phyloP scores from a whole-genome alignment of 768 basidiomycete genomes.

The Lentinula guzmanii region DNA sequence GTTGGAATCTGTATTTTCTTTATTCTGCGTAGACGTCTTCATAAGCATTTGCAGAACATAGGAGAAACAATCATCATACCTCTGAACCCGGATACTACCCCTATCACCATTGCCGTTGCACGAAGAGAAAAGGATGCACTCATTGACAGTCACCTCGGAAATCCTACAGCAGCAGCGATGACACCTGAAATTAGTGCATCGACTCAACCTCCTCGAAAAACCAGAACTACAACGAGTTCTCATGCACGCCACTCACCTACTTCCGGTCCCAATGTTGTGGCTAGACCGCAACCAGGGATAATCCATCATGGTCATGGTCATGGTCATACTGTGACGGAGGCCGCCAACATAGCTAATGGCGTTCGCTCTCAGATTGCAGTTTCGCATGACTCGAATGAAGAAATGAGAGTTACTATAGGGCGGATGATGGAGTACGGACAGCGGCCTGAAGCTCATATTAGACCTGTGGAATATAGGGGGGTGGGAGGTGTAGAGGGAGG shows the following conservation, averaged over 20 bases:
- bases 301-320: not conserved
- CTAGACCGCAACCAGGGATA: not conserved
- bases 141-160: not conserved
- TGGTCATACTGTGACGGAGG: not conserved
- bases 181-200: no score
- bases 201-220: no score
- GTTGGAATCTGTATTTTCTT: not conserved
- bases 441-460: not conserved
- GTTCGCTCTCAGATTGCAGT: not conserved
- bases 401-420: not conserved
- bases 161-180: not conserved
- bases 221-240: no score
- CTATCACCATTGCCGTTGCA: not conserved
- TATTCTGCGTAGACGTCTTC: not conserved
- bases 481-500: not conserved
- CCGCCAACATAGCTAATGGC: no score
- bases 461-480: not conserved
- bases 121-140: not conserved
- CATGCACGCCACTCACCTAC: no score
- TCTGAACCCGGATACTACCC: not conserved
- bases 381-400: not conserved
- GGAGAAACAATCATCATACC: not conserved
- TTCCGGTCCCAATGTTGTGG: no score
- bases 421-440: not conserved
- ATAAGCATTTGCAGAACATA: not conserved